Evolutionary conservation across 2,329 filamentous ascomycete genomes (phyloP).

Genomic region (Eurotiales sp.): DNA sequence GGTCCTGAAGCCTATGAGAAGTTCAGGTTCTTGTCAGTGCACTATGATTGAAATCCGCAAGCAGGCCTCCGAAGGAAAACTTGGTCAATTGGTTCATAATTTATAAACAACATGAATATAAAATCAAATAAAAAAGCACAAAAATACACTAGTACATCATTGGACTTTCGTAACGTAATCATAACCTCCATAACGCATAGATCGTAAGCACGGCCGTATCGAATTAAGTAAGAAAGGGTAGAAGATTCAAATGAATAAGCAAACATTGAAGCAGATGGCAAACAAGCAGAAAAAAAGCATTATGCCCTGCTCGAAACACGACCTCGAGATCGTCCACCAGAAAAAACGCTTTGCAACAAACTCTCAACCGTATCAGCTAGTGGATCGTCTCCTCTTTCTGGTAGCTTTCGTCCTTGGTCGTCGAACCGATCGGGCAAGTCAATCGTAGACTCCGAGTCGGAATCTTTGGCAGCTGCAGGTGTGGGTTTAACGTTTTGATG

Average conservation of each 20-base stretch:
- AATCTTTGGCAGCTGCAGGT: slow-evolving; percentile 15
- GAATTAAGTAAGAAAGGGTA: not conserved
- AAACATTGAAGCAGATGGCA: not conserved
- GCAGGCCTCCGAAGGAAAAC: too few relatives aligned
- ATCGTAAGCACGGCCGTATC: slow-evolving; percentile 6
- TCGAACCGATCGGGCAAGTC: slow-evolving; percentile 45
- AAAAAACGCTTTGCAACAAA: slow-evolving; percentile 23
- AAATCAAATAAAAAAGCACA: not conserved
- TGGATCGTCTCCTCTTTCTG: slow-evolving; percentile 29
- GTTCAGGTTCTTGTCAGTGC: too few relatives aligned
- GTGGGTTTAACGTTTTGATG: not conserved
- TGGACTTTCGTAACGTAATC: slow-evolving; percentile 2
- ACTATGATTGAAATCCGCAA: too few relatives aligned
- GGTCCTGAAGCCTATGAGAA: too few relatives aligned
- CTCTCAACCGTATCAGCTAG: slow-evolving; percentile 34
- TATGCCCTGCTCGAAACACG: slow-evolving; percentile 2
- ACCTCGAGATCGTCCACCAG: slow-evolving; percentile 2
- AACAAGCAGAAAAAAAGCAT: not conserved
- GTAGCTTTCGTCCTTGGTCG: slow-evolving; percentile 35
- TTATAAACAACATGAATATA: not conserved
- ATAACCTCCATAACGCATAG: slow-evolving; percentile 5
- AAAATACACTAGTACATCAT: not conserved
- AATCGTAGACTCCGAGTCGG: slow-evolving; percentile 42
- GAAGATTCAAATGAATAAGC: not conserved
- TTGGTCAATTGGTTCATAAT: slow-evolving; percentile 22